A percentile compares a stretch with the other conserved stretches of the same genome.
Conservation (phyloP, 495 filamentous ascomycete species). For the Pyrenula aspistea region DNA sequence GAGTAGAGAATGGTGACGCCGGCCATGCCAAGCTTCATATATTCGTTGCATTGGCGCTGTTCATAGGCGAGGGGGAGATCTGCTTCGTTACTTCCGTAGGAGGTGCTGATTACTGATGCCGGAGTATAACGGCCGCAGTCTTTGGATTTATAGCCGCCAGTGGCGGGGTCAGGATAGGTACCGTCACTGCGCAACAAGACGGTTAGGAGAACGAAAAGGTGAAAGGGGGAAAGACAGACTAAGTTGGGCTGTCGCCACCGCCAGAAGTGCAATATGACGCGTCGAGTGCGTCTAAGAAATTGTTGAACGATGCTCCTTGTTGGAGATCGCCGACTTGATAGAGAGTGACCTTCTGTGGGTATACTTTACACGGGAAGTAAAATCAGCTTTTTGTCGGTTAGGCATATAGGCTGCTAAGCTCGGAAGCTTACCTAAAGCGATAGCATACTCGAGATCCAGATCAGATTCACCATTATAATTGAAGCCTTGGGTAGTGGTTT, state of each 20-base stretch:
- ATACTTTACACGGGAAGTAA: slow-evolving; percentile 20
- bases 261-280: slow-evolving; percentile 54
- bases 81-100: slow-evolving; percentile 41
- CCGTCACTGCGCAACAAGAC: slow-evolving; percentile 39
- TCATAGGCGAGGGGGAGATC: slow-evolving; percentile 38
- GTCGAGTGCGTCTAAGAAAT: slow-evolving; percentile 49
- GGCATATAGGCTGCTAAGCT: slow-evolving; percentile 47
- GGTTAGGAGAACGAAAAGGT: slow-evolving; percentile 26
- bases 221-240: background rate
- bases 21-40: slow-evolving; percentile 53
- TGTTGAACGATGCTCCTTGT: slow-evolving; percentile 32
- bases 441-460: slow-evolving; percentile 38
- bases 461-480: slow-evolving; percentile 33
- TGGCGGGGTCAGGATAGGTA: slow-evolving; percentile 41
- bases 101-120: slow-evolving; percentile 49
- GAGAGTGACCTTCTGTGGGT: slow-evolving; percentile 45
- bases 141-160: slow-evolving; percentile 40
- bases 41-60: slow-evolving; percentile 44
- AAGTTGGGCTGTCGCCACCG: slow-evolving; percentile 33
- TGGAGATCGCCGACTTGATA: slow-evolving; percentile 46
- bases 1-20: slow-evolving; percentile 50
- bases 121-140: slow-evolving; percentile 50
- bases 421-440: slow-evolving; percentile 42
- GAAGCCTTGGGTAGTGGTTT: slow-evolving; percentile 16
- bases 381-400: background rate